Percentiles rank a stretch among this genome's conserved stretches.
Conservation (phyloP, 305 asterid genomes). For the Fraxinus sp. region DNA sequence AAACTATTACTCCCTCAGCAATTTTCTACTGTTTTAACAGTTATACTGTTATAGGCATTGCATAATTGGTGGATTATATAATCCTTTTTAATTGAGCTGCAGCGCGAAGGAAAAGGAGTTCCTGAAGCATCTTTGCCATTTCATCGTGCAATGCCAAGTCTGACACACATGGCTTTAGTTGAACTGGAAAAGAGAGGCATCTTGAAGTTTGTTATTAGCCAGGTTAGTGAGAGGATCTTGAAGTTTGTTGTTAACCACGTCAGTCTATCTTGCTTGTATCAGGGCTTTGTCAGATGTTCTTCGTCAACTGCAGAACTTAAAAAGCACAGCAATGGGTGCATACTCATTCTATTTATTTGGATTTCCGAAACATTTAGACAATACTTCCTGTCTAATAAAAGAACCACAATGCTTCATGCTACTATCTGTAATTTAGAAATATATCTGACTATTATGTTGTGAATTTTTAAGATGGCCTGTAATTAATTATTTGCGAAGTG, state of each 20-base stretch:
- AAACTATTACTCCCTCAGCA: neutral
- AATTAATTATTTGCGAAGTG: neutral
- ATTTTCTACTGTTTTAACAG: neutral
- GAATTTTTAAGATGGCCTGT: neutral
- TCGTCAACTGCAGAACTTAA: neutral
- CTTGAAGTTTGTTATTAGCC: slow-evolving; percentile 85
- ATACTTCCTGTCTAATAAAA: neutral
- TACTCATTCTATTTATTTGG: neutral
- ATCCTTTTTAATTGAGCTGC: slow-evolving; percentile 28
- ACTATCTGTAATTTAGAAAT: slow-evolving; percentile 4
- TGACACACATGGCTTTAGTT: slow-evolving; percentile 92
- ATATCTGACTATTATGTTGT: neutral
- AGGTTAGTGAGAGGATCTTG: slow-evolving; percentile 40
- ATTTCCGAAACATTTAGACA: neutral
- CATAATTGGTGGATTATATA: neutral
- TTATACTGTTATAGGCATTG: neutral
- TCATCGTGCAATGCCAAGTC: slow-evolving; percentile 91
- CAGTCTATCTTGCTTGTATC: neutral
- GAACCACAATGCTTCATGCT: neutral
- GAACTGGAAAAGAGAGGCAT: slow-evolving; percentile 88
- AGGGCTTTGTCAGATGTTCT: neutral
- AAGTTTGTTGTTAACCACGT: neutral
- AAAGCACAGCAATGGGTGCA: neutral
- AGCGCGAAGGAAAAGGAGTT: slow-evolving; percentile 85
- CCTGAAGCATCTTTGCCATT: slow-evolving; percentile 95